phyloP scores from a whole-genome alignment of 495 filamentous ascomycete genomes.

The Daldinia childiae region DNA sequence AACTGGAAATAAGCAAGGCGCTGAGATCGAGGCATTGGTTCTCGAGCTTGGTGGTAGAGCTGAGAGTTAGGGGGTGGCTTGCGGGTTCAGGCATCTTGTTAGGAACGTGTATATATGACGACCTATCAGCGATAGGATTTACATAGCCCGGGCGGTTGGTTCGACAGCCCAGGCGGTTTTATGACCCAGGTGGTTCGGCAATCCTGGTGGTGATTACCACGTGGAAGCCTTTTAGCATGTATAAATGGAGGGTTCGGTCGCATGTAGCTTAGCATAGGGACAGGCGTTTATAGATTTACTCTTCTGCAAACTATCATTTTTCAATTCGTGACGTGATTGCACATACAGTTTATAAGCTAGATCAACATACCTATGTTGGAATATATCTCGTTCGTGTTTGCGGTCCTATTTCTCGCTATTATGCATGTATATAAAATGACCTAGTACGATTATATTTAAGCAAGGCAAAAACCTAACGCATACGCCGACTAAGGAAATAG shows the following conservation, averaged over 20 bases:
- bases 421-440: too few species aligned
- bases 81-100: not conserved
- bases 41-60: not conserved
- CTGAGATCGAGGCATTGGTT: not conserved
- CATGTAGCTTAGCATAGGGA: slow-evolving; percentile 1
- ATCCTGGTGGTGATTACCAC: not conserved
- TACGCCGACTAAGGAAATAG: too few species aligned
- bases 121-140: not conserved
- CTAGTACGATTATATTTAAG: too few species aligned
- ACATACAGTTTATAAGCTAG: not conserved
- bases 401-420: too few species aligned
- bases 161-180: not conserved
- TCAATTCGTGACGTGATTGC: too few species aligned
- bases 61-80: not conserved
- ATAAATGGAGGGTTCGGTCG: not conserved
- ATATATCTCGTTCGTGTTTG: too few species aligned
- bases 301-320: not conserved
- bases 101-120: not conserved
- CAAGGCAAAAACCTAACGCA: too few species aligned
- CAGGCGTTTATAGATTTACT: not conserved
- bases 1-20: slow-evolving; percentile 13
- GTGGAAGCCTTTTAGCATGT: not conserved
- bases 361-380: not conserved
- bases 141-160: not conserved
- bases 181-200: not conserved